These are phyloP conservation scores for Phytophthora citricola DNA, from an alignment of 352 stramenopile genomes.

Conservation along the genomic window DNA sequence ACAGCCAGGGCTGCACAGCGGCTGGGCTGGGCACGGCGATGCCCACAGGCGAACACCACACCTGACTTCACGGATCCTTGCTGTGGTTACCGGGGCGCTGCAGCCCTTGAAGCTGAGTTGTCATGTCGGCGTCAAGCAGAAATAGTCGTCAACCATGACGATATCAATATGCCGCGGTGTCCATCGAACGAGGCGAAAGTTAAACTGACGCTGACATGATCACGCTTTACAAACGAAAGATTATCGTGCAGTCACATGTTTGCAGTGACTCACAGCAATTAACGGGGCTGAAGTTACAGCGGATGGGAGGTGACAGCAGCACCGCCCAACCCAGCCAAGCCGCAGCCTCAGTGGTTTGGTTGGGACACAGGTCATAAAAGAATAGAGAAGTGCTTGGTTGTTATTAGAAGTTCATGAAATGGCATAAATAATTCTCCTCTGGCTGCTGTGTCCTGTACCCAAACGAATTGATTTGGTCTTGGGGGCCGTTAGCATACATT, in stretches of 20 bases:
- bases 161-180: neutral
- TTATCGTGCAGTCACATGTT: neutral
- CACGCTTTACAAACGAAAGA: neutral
- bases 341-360: too few species aligned
- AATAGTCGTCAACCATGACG: neutral
- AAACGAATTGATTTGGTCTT: too few species aligned
- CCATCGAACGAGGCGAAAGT: neutral
- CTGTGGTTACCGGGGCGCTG: slow-evolving; percentile 3
- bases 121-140: slow-evolving; percentile 1
- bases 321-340: too few species aligned
- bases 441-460: too few species aligned
- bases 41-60: slow-evolving; percentile 3
- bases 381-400: too few species aligned
- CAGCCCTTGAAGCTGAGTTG: slow-evolving; percentile 2
- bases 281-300: neutral
- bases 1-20: slow-evolving; percentile 17
- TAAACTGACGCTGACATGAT: neutral
- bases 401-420: neutral
- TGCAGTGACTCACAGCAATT: slow-evolving; percentile 1
- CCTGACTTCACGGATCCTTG: slow-evolving; percentile 7
- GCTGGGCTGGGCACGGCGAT: slow-evolving; percentile 12
- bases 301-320: neutral
- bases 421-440: neutral
- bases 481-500: too few species aligned
- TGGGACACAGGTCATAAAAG: too few species aligned